Conservation (phyloP, 768 basidiomycete species). For the Tulasnella calospora region DNA sequence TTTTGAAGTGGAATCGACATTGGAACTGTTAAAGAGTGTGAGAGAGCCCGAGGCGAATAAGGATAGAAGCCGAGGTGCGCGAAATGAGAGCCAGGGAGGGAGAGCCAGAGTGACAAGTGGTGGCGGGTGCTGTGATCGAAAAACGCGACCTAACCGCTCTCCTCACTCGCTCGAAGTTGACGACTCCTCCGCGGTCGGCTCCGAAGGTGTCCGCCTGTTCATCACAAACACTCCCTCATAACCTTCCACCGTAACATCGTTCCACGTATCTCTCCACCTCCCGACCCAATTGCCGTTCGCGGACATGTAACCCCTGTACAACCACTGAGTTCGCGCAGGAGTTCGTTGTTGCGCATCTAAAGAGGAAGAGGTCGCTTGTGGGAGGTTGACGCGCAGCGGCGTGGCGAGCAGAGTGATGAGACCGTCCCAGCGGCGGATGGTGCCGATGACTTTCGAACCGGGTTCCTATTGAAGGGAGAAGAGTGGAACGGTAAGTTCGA, state of each 20-base stretch:
- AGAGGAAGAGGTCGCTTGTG: neutral
- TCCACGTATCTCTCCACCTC: slow-evolving; percentile 82
- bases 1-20: neutral
- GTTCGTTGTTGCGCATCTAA: neutral
- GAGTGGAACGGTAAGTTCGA: too few species aligned
- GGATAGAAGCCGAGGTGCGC: neutral
- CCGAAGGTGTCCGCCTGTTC: slow-evolving; percentile 1
- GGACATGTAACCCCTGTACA: slow-evolving; percentile 78
- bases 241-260: slow-evolving; percentile 54
- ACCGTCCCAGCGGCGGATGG: slow-evolving; percentile 74
- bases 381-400: neutral
- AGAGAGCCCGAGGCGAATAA: neutral
- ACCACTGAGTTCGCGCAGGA: slow-evolving; percentile 47
- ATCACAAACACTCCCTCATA: slow-evolving; percentile 75
- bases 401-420: slow-evolving; percentile 57
- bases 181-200: neutral
- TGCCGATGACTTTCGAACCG: slow-evolving; percentile 40
- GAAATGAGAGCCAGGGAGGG: neutral
- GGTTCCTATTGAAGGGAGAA: neutral
- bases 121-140: too few species aligned
- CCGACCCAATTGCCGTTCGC: slow-evolving; percentile 70
- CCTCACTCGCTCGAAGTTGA: neutral
- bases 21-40: neutral
- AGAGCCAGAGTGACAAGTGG: too few species aligned
- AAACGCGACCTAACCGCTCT: neutral